phyloP scores from a whole-genome alignment of 1,284 basidiomycete species.

The Macrocystidia cucumis region DNA sequence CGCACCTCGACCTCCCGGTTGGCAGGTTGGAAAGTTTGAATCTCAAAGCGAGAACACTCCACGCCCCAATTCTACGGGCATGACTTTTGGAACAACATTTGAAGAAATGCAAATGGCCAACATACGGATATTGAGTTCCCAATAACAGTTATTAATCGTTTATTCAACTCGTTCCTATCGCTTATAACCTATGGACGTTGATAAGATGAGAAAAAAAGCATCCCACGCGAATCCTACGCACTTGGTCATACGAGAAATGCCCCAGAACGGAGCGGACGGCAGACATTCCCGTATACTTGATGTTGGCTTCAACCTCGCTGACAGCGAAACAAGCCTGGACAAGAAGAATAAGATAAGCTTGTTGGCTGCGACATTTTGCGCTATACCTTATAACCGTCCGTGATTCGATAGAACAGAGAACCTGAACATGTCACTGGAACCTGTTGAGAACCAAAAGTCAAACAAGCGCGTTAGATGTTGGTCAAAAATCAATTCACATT shows the following conservation, averaged over 20 bases:
- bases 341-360: not conserved
- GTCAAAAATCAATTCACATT: constrained; percentile 37
- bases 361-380: not conserved
- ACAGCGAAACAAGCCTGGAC: constrained; percentile 37
- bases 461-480: not conserved
- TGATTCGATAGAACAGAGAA: constrained; percentile 41
- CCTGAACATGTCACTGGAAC: constrained; percentile 41
- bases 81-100: not conserved
- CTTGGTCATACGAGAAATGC: constrained; percentile 36
- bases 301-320: constrained; percentile 36
- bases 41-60: constrained; percentile 44
- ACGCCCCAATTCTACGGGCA: constrained; percentile 41
- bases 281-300: constrained; percentile 41
- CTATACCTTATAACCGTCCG: constrained; percentile 36
- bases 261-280: constrained; percentile 44
- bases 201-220: not conserved
- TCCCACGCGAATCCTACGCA: constrained; percentile 8
- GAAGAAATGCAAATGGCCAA: not conserved
- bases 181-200: constrained; percentile 32
- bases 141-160: constrained; percentile 35
- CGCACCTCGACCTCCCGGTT: constrained; percentile 43
- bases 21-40: constrained; percentile 44
- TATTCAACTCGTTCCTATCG: constrained; percentile 44
- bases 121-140: constrained; percentile 35
- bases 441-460: constrained; percentile 10